Evolutionary conservation across 2,329 filamentous ascomycete species (phyloP), one percentile per base, ranked within the genome.

Genomic region (Penicillium nordicum): DNA sequence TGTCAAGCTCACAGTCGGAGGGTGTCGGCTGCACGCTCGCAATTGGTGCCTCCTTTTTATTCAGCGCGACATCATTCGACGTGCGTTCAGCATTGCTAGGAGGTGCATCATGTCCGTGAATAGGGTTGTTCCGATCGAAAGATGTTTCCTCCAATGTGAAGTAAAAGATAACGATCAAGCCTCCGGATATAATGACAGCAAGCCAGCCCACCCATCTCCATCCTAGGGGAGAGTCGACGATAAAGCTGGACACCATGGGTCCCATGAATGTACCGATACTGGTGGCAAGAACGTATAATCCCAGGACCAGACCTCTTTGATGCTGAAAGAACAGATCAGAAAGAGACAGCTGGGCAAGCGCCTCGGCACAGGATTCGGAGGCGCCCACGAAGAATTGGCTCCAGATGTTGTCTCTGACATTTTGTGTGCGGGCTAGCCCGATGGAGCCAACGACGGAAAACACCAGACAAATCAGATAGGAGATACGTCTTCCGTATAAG

Each of bases 311-410:
- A 40, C 82, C 82, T 42, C 81, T 77, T 57, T 82, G 80, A 62
- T 84, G 82, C 69, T 83, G 79, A 58, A 81, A 84, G 72, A 82
- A 84, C 30, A 84, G 75, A 61, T 84, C 82, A 8, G 82, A 79
- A 29, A 84, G 71, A 1, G 80, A 83, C n/a, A 83, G 69, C 63
- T 84, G 82, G 7, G 81, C 82, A 30, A 80, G 77, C 0, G 82
- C 82, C 67, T 84, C 82, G 2, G 80, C 81, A 41, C 80, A 80
- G 9, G 80, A 77, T 67, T 84, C 81, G 5, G 82, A 83, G 3
- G 81, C 81, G 16, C 82, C 82, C 2, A 84, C 80, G 53, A 84
- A 84, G 2, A 84, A 73, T 64, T 84, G 82, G 45, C 80, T 80
- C 76, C 79, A 82, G 53, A 84, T 77, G 2, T 80, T 78, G 55